Evolutionary conservation across 31 red algal species (phyloP).

Genomic region (Asparagopsis taxiformis): DNA sequence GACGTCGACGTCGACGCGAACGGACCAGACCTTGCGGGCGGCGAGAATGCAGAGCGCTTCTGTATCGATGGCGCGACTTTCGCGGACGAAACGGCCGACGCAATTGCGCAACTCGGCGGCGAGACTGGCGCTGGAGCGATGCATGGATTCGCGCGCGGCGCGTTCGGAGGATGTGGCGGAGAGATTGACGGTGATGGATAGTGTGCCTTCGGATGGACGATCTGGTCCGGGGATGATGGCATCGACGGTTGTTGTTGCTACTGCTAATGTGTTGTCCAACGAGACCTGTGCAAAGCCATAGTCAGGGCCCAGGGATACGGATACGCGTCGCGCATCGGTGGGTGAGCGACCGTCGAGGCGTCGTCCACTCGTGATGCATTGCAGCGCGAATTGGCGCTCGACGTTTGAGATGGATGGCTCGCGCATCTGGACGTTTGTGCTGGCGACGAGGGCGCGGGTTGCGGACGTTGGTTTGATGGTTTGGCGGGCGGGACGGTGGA

Average conservation of each 20-base stretch:
- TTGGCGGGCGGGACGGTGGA: background rate
- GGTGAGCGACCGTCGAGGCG: conserved; percentile 64
- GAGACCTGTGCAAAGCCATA: conserved; percentile 63
- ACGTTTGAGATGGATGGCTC: conserved; percentile 32
- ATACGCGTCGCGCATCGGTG: conserved; percentile 45
- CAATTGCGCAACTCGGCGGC: conserved; percentile 30
- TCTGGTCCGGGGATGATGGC: conserved; percentile 46
- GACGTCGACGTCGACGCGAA: conserved; percentile 76
- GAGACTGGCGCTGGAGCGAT: conserved; percentile 4
- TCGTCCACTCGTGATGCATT: conserved; percentile 45
- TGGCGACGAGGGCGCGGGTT: background rate
- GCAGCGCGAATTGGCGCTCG: conserved; percentile 49
- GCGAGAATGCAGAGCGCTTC: conserved; percentile 82
- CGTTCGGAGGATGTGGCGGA: conserved; percentile 67
- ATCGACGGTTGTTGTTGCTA: conserved; percentile 45
- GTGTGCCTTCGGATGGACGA: conserved; percentile 49
- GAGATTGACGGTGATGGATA: conserved; percentile 51
- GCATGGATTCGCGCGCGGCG: conserved; percentile 39
- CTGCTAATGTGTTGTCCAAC: conserved; percentile 52
- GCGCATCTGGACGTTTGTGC: conserved; percentile 21
- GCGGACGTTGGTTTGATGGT: no score
- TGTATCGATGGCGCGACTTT: conserved; percentile 62
- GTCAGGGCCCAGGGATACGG: conserved; percentile 35
- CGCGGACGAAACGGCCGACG: conserved; percentile 63
- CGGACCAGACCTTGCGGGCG: conserved; percentile 76